Percentiles rank a stretch among this genome's conserved stretches.
Conservation (phyloP, 768 basidiomycete species). For the Solioccasus polychromus region DNA sequence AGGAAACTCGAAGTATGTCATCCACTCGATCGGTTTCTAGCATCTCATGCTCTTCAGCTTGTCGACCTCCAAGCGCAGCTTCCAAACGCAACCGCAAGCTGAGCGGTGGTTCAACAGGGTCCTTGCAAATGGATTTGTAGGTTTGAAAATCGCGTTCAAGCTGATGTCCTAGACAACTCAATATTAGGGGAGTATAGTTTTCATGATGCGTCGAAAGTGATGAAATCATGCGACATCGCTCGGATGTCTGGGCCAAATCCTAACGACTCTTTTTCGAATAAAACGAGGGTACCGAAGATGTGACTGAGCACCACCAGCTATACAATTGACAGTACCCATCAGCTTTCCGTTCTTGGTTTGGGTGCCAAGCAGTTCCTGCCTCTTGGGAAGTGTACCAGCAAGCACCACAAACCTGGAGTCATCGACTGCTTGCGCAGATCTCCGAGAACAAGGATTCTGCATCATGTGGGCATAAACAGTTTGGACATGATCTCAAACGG, state of each 20-base stretch:
- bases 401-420: conserved; percentile 37
- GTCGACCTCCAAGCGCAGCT: conserved; percentile 64
- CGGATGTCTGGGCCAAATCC: too few relatives aligned
- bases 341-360: conserved; percentile 63
- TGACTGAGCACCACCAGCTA: too few relatives aligned
- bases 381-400: conserved; percentile 41
- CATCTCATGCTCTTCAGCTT: conserved; percentile 42
- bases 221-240: too few relatives aligned
- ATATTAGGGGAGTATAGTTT: too few relatives aligned
- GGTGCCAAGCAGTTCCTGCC: conserved; percentile 42
- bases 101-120: not conserved
- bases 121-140: too few relatives aligned
- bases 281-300: too few relatives aligned
- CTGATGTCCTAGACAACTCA: too few relatives aligned
- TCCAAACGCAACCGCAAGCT: conserved; percentile 20
- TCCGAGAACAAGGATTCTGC: conserved; percentile 37
- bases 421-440: conserved; percentile 35
- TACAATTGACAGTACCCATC: conserved; percentile 30
- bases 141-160: not conserved
- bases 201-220: too few relatives aligned
- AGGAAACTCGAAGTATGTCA: conserved; percentile 74
- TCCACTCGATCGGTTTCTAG: not conserved
- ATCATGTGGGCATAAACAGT: conserved; percentile 36
- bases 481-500: not conserved
- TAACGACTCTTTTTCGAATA: too few relatives aligned